Evolutionary conservation across 2,329 filamentous ascomycete species (phyloP), one percentile per base, ranked within the genome.

Genomic region (Fusarium virguliforme): DNA sequence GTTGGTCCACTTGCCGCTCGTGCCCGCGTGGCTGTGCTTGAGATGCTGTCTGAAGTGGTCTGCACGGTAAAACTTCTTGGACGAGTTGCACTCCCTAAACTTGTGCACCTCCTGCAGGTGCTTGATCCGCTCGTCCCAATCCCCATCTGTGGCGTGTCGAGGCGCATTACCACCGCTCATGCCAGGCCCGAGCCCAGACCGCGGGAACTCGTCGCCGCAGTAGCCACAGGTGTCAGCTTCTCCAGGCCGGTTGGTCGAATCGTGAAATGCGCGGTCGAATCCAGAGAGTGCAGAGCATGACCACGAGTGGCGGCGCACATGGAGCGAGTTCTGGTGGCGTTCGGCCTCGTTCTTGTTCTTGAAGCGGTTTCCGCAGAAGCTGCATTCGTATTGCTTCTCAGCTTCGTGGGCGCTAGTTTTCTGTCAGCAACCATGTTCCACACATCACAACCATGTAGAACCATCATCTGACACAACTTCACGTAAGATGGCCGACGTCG

Each of bases 291-390:
- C 94, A 34, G 94, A 95, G 81, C 96, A 99, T 10, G 95, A 98
- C 96, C 96, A 99, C 54, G 95, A 98, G 82, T 98, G 94, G 26
- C 92, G 91, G 35, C 95, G 90, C 8, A 98, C 88, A 80, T 98
- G 95, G 10, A 98, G 88, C 13, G 95, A 97, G 77, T 98, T 98
- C 78, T 97, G 95, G 79, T 98, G 95, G 34, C 96, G 90, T 81
- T 98, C 95, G 3, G 95, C 95, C 83, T 98, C 96, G 76, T 98
- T 98, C 83, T 98, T 98, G 84, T 98, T 98, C 83, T 98, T 98
- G 85, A 98, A 98, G 10, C 95, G 91, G 79, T 98, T 98, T 43
- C 92, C 92, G 80, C 95, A 98, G 79, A 94, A 98, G 30, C 90
- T 88, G 81, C 95, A 98, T 69, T 93, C 93, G 80, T 98, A 98